These are phyloP conservation scores for Colletotrichum musicola DNA, from an alignment of 2,329 filamentous ascomycete genomes.

Conservation along the genomic window DNA sequence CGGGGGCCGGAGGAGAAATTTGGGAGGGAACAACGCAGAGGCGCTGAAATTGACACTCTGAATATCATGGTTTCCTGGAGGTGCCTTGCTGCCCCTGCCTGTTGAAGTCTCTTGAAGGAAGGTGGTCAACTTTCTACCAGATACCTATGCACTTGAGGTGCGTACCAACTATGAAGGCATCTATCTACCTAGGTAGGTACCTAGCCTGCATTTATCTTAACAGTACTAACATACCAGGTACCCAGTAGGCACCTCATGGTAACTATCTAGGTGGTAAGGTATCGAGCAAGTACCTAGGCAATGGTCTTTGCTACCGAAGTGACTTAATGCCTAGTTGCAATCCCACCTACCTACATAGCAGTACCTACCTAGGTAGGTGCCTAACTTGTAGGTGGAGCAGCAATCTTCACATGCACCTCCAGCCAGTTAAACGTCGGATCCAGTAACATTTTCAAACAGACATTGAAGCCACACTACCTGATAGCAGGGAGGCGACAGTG, in stretches of 20 bases:
- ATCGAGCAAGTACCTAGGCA: not conserved
- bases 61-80: too few relatives aligned
- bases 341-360: not conserved
- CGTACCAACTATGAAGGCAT: not conserved
- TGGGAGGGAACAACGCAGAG: too few relatives aligned
- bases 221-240: too few relatives aligned
- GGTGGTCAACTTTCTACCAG: too few relatives aligned
- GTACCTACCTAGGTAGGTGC: not conserved
- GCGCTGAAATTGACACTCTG: too few relatives aligned
- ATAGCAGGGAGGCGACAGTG: not conserved
- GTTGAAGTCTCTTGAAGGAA: too few relatives aligned
- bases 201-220: too few relatives aligned
- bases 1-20: too few relatives aligned
- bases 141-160: too few relatives aligned
- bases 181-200: not conserved
- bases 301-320: too few relatives aligned
- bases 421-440: conserved; percentile 24
- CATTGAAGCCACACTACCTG: not conserved
- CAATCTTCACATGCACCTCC: conserved; percentile 12
- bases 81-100: too few relatives aligned
- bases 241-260: not conserved
- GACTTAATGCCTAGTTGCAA: not conserved
- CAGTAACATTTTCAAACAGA: conserved; percentile 31
- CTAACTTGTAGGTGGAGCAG: not conserved
- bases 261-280: not conserved